Conservation (phyloP, 768 basidiomycete species). For the Kwoniella europaea region DNA sequence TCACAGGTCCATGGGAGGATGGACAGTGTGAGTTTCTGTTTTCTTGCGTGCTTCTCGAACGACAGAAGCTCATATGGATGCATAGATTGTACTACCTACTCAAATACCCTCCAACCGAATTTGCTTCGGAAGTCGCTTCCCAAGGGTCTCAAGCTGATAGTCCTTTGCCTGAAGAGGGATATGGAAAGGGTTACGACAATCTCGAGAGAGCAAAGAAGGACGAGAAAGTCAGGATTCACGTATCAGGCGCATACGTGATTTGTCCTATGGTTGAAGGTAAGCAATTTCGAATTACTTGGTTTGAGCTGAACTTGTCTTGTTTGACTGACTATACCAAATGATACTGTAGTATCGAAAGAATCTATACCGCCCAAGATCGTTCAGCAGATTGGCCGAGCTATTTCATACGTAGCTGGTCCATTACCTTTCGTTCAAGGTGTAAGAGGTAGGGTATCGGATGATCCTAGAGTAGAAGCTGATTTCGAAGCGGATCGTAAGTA, state of each 20-base stretch:
- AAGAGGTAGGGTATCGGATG: constrained; percentile 58
- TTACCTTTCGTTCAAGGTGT: constrained; percentile 55
- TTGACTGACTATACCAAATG: neutral
- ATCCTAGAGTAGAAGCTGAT: constrained; percentile 59
- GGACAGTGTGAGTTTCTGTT: constrained; percentile 52
- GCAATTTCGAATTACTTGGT: neutral
- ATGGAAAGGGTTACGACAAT: constrained; percentile 38
- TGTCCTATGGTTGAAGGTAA: constrained; percentile 58
- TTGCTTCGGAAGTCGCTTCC: constrained; percentile 21
- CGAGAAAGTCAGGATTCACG: constrained; percentile 46
- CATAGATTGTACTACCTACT: constrained; percentile 52
- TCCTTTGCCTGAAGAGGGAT: constrained; percentile 24
- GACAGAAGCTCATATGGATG: neutral
- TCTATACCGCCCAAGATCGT: constrained; percentile 51
- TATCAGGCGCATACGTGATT: constrained; percentile 57
- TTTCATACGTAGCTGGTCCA: constrained; percentile 51
- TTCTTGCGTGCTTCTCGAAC: no score
- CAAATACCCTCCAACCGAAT: constrained; percentile 48
- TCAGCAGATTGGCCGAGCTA: constrained; percentile 42
- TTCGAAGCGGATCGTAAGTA: constrained; percentile 56
- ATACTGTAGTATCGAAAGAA: constrained; percentile 45
- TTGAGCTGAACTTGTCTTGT: neutral
- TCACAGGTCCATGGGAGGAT: constrained; percentile 56
- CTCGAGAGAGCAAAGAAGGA: constrained; percentile 28
- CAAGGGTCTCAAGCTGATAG: constrained; percentile 27